Evolutionary conservation across 2,329 filamentous ascomycete genomes (phyloP).

Genomic region (Aspergillus carbonarius): DNA sequence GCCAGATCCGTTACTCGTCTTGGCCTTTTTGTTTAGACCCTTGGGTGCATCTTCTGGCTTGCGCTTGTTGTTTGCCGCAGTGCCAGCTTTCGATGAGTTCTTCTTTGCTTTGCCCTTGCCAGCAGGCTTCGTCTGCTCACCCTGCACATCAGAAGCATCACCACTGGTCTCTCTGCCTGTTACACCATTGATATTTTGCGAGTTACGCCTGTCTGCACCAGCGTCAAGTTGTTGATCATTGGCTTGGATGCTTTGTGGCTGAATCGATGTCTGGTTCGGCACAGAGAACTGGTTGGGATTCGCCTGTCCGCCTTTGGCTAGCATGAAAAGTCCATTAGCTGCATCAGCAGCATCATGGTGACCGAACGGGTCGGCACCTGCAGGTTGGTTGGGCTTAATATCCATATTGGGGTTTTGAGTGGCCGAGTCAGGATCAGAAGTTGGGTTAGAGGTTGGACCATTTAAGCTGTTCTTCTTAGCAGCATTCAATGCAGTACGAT

Average conservation of each 20-base stretch:
- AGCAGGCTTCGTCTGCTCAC: slow-evolving; percentile 63
- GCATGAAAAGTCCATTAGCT: slow-evolving; percentile 88
- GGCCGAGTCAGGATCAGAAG: slow-evolving; percentile 41
- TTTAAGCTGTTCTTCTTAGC: slow-evolving; percentile 59
- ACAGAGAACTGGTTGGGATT: slow-evolving; percentile 57
- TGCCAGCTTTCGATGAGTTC: slow-evolving; percentile 49
- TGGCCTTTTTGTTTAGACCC: slow-evolving; percentile 71
- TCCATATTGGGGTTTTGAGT: slow-evolving; percentile 44
- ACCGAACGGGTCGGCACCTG: slow-evolving; percentile 67
- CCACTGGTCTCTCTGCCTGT: slow-evolving; percentile 67
- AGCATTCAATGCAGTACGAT: slow-evolving; percentile 84
- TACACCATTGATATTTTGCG: slow-evolving; percentile 47
- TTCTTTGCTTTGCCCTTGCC: slow-evolving; percentile 70
- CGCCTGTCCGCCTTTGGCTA: slow-evolving; percentile 66
- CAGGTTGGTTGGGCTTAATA: slow-evolving; percentile 44
- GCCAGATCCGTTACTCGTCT: slow-evolving; percentile 53
- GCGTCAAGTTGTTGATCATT: slow-evolving; percentile 52
- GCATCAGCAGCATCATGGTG: slow-evolving; percentile 91
- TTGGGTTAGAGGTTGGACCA: slow-evolving; percentile 44
- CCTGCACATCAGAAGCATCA: slow-evolving; percentile 70
- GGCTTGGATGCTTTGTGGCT: slow-evolving; percentile 51
- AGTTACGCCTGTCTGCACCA: slow-evolving; percentile 40
- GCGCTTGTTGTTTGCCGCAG: slow-evolving; percentile 64
- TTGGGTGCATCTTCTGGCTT: slow-evolving; percentile 76
- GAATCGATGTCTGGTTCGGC: slow-evolving; percentile 51